Base-by-base conservation (phyloP, 2,329 filamentous ascomycete genomes). In the Hymenoscyphus fraxineus region DNA sequence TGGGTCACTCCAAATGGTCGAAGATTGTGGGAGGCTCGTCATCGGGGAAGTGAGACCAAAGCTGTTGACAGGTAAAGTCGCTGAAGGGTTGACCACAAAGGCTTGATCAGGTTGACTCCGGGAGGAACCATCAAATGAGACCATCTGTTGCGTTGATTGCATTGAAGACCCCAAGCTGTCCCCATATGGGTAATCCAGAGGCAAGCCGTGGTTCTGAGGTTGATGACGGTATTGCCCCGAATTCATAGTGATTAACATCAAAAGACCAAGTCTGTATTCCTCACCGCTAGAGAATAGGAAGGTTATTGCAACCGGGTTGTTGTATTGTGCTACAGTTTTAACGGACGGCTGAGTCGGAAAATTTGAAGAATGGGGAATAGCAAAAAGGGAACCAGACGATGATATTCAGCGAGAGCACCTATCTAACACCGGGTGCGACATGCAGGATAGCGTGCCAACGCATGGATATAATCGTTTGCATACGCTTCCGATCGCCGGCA, bases 391-490 rank as follows among this genome's bases (percentile, higher is more conserved):
- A 66, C 63, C 65, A 63, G 65, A 68, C 68, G 66, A 71, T 73
- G 71, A 73, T 74, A 74, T 74, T 72, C 66, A 69, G 70, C 60
- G 65, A 65, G 59, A 67, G 61, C 64, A 64, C 67, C 64, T 68
- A 60, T 22, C 44, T 51, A n/a, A 61, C 54, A 57, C 56, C 62
- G 51, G 64, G 60, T 47, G 58, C 47, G 60, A 38, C 68, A 69
- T 73, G 73, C 72, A 72, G 66, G 67, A 66, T 64, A 58, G 73
- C 71, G 69, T 74, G 73, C 68, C 72, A 74, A 60, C 72, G 69
- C 73, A 75, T 73, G 68, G 67, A 64, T 58, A 69, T 68, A 71
- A 71, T 67, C 67, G 35, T 35, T 35, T 35, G 35, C 35, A 35
- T 35, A 10, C 27, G 70, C 66, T 40, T 58, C 71, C 71, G 73